Base-by-base conservation (phyloP, 352 stramenopile genomes). In the Hyphochytrium catenoides region DNA sequence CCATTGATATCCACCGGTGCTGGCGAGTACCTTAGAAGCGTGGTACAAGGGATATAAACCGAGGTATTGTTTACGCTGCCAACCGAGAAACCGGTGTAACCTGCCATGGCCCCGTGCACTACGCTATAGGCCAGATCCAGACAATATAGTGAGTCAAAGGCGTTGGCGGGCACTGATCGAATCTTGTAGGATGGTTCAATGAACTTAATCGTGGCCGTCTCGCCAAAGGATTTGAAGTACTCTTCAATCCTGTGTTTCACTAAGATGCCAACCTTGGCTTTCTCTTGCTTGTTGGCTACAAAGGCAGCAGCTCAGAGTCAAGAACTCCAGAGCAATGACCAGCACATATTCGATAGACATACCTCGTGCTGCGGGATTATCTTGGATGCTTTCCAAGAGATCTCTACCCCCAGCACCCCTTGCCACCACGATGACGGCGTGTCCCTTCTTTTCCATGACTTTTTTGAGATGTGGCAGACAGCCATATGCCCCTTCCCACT, bases 111-210 rank as follows among this genome's bases (percentile, higher is more conserved):
- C 31, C 86, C 90, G 50, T 98, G 90, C 31, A 96, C 90, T 15
- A 87, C 87, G 57, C 95, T 96, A 58, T 98, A 86, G 20, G 74
- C 81, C 12, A 97, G 66, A 51, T 95, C 73, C 79, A 95, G 91
- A 56, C 89, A 96, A 54, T 96, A 94, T 31, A 95, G 51, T 43
- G 56, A 74, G 48, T 96, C 87, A 27, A 72, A 72, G 16, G 78
- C 70, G 50, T 94, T 95, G 20, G 87, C 81, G 17, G 84, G 67
- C 43, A 95, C 77, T 39, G 54, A 70, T 34, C 72, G 78, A 50
- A 96, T 92, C 74, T 93, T 95, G 59, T 96, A 96, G 28, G 77
- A 94, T 39, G 87, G 87, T 54, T 97, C 85, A 55, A 97, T 94
- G 61, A 95, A 96, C 59, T 94, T 95, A 36, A 95, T 71, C 34